Conservation (phyloP, 768 basidiomycete genomes). For the Tylopilus subfusipes region DNA sequence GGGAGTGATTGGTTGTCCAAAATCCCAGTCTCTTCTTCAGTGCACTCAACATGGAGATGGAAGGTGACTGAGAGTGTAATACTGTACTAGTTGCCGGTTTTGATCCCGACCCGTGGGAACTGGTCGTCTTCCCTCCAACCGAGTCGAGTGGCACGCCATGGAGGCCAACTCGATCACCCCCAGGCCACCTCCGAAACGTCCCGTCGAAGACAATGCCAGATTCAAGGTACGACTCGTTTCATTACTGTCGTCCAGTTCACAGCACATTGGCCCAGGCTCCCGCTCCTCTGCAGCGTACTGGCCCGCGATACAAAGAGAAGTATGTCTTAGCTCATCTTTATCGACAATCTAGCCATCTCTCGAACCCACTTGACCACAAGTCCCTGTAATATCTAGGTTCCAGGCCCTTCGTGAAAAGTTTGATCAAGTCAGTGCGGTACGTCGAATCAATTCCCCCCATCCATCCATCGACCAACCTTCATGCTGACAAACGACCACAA, state of each 20-base stretch:
- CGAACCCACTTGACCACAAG: not conserved
- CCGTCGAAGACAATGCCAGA: conserved; percentile 21
- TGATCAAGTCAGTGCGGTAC: conserved; percentile 31
- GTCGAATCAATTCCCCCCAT: conserved; percentile 4
- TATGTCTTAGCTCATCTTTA: conserved; percentile 3
- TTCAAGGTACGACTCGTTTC: conserved; percentile 22
- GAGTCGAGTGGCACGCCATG: conserved; percentile 6
- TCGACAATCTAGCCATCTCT: not conserved
- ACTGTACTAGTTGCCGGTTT: not conserved
- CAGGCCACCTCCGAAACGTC: conserved; percentile 9
- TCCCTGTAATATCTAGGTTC: conserved; percentile 17
- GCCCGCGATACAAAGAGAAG: conserved; percentile 33
- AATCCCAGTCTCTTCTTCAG: conserved; percentile 9
- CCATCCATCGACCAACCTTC: not conserved
- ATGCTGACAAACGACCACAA: not conserved
- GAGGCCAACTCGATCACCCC: conserved; percentile 8
- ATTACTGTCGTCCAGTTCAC: not conserved
- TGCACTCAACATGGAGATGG: conserved; percentile 10
- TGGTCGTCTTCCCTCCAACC: not conserved
- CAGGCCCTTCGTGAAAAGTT: conserved; percentile 32
- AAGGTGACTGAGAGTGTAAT: too few relatives aligned
- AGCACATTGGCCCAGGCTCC: conserved; percentile 8
- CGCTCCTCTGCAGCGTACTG: conserved; percentile 15
- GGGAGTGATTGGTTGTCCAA: not conserved
- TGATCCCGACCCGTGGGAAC: not conserved